These are phyloP conservation scores for Lactarius hatsudake DNA, from an alignment of 768 basidiomycete genomes.

Conservation along the genomic window DNA sequence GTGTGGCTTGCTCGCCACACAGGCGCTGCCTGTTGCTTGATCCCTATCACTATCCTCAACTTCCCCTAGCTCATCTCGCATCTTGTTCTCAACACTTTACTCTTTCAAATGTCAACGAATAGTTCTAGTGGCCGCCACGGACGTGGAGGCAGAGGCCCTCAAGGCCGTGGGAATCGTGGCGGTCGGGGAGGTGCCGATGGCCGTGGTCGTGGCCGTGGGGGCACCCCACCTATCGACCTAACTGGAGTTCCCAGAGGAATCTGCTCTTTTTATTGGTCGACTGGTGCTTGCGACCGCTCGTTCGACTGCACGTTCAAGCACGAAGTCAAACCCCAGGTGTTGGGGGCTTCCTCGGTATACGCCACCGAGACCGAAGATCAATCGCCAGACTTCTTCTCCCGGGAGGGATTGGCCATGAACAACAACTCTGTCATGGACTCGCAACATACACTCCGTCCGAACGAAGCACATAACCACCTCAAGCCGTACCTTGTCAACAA, in stretches of 20 bases:
- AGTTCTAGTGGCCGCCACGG: not conserved
- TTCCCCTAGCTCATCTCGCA: too few relatives aligned
- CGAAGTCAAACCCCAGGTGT: slow-evolving; percentile 16
- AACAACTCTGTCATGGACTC: slow-evolving; percentile 21
- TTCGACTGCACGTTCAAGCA: slow-evolving; percentile 35
- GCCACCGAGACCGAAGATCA: slow-evolving; percentile 3
- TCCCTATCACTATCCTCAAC: too few relatives aligned
- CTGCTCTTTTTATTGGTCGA: slow-evolving; percentile 34
- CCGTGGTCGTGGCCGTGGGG: slow-evolving; percentile 18
- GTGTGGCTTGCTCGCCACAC: too few relatives aligned
- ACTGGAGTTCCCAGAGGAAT: slow-evolving; percentile 27
- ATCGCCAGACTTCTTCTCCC: slow-evolving; percentile 29
- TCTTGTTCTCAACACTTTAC: not conserved
- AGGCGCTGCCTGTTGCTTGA: too few relatives aligned
- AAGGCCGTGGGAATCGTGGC: slow-evolving; percentile 19
- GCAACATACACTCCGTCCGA: slow-evolving; percentile 27
- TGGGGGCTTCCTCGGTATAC: not conserved
- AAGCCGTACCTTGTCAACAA: slow-evolving; percentile 29
- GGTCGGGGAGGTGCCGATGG: slow-evolving; percentile 24
- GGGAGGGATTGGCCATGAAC: slow-evolving; percentile 27
- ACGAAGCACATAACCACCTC: slow-evolving; percentile 32
- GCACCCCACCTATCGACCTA: slow-evolving; percentile 7
- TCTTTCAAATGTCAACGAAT: slow-evolving; percentile 11
- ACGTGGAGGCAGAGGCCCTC: slow-evolving; percentile 8
- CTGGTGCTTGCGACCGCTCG: slow-evolving; percentile 30